These are phyloP conservation scores for Aspergillus novoparasiticus DNA, from an alignment of 2,329 filamentous ascomycete species.

Conservation along the genomic window DNA sequence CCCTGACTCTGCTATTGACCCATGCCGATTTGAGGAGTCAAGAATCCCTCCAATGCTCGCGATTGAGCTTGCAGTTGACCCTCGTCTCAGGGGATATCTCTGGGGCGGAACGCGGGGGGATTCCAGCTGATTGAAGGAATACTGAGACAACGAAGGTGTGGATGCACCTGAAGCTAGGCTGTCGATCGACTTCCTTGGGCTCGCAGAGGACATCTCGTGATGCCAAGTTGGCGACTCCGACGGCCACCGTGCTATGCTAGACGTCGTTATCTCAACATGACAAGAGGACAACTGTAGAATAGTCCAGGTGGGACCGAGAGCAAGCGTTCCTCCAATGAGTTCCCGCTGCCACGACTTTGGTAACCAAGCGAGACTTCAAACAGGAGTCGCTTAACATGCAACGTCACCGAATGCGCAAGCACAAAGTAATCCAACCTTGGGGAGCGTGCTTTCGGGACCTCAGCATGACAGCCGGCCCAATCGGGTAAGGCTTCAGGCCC, in stretches of 20 bases:
- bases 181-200: constrained; percentile 67
- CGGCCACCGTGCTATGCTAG: constrained; percentile 34
- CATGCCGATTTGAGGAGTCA: constrained; percentile 65
- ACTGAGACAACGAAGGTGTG: constrained; percentile 55
- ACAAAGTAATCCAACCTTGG: constrained; percentile 20
- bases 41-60: constrained; percentile 83
- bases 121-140: constrained; percentile 38
- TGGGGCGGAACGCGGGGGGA: constrained; percentile 39
- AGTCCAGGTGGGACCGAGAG: constrained; percentile 7
- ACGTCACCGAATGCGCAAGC: constrained; percentile 16
- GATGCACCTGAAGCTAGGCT: constrained; percentile 61
- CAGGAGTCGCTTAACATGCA: constrained; percentile 11
- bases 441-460: constrained; percentile 20
- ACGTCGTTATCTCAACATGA: constrained; percentile 40
- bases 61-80: constrained; percentile 84
- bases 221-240: constrained; percentile 36
- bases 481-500: constrained; percentile 29
- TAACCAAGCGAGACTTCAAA: constrained; percentile 7
- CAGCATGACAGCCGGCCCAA: constrained; percentile 29
- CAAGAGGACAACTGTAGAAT: constrained; percentile 28
- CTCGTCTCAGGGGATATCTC: constrained; percentile 58
- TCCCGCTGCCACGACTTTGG: constrained; percentile 1
- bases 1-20: constrained; percentile 70
- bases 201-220: constrained; percentile 62
- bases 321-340: constrained; percentile 6